These are phyloP conservation scores for Penicillium fuscoglaucum DNA, from an alignment of 2,329 filamentous ascomycete species.

Conservation along the genomic window DNA sequence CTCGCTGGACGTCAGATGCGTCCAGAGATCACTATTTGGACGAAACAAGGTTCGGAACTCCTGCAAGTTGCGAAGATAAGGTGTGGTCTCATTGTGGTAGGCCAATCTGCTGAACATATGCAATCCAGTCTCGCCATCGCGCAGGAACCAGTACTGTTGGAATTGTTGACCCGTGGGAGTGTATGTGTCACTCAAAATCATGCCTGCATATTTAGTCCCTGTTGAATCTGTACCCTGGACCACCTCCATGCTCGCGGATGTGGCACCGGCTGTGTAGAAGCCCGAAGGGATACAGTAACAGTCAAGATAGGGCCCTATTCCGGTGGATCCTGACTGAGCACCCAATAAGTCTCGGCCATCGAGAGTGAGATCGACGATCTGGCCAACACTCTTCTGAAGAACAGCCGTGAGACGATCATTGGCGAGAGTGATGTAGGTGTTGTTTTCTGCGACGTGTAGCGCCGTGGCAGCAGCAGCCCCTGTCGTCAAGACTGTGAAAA, in stretches of 20 bases:
- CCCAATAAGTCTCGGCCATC: slow-evolving; percentile 58
- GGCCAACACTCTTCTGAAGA: slow-evolving; percentile 46
- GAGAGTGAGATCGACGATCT: slow-evolving; percentile 46
- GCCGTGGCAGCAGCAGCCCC: slow-evolving; percentile 15
- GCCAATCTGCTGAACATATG: slow-evolving; percentile 62
- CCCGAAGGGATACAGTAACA: slow-evolving; percentile 63
- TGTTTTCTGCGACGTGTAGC: slow-evolving; percentile 22
- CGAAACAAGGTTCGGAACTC: slow-evolving; percentile 64
- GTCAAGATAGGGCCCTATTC: slow-evolving; percentile 61
- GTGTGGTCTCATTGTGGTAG: slow-evolving; percentile 59
- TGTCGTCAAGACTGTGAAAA: not conserved
- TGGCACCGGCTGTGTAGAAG: slow-evolving; percentile 59
- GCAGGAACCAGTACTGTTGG: slow-evolving; percentile 66
- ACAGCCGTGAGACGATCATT: slow-evolving; percentile 50
- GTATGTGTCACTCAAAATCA: slow-evolving; percentile 62
- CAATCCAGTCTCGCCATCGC: slow-evolving; percentile 62
- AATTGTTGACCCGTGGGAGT: slow-evolving; percentile 58
- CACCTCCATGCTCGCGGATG: slow-evolving; percentile 52
- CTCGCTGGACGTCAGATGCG: slow-evolving; percentile 60
- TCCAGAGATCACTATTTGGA: slow-evolving; percentile 62
- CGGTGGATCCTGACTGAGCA: slow-evolving; percentile 43
- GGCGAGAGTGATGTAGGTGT: slow-evolving; percentile 34
- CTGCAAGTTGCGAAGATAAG: slow-evolving; percentile 59
- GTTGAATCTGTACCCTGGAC: slow-evolving; percentile 54
- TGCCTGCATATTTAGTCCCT: slow-evolving; percentile 57